Base-by-base conservation (phyloP, 768 basidiomycete genomes). In the Boletus edulis region DNA sequence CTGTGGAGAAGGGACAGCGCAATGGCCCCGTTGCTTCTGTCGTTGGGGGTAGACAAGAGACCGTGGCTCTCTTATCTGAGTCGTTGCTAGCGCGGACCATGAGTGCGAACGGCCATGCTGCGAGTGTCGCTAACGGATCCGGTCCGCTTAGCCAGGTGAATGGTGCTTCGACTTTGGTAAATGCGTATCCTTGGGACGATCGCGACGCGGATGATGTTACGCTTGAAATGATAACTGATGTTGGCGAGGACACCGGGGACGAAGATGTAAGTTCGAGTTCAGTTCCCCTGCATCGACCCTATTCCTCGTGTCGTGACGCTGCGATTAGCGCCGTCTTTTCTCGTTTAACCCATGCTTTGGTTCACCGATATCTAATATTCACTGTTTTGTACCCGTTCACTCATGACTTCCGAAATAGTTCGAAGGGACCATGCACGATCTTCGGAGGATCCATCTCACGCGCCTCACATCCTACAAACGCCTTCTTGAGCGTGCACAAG, bases 401-500 rank as follows among this genome's bases (percentile, higher is more conserved):
- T 55, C 20, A 58, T 43, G 2, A 54, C 43, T 12, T 6, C 38
- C 46, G 39, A 35, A 48, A 22, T 55, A 82, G 81, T 75, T 82
- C 61, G 75, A 80, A 56, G 59, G 63, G 27, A 75, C 76, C 18
- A 62, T 83, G 46, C 68, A 75, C 40, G 62, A 68, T 42, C 68
- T 82, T 35, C 65, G 72, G 11, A 67, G 66, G 17, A 62, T 80
- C 20, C 81, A 83, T 58, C 69, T 73, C 31, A 67, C 67, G 38
- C 89, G 88, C 61, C 79, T 91, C 14, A 78, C 84, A 15, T 82
- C 85, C 54, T 87, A 89, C 71, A 92, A 87, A 64, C 81, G 91
- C 2, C 77, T 94, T 2, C 79, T 94, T 13, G 91, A 94, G 60
- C 86, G 86, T 39, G 80, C 89, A 0, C 92, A 94, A 62, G 83